These are phyloP conservation scores for Gracilariopsis chorda DNA, from an alignment of 23 red algal species.

Conservation along the genomic window DNA sequence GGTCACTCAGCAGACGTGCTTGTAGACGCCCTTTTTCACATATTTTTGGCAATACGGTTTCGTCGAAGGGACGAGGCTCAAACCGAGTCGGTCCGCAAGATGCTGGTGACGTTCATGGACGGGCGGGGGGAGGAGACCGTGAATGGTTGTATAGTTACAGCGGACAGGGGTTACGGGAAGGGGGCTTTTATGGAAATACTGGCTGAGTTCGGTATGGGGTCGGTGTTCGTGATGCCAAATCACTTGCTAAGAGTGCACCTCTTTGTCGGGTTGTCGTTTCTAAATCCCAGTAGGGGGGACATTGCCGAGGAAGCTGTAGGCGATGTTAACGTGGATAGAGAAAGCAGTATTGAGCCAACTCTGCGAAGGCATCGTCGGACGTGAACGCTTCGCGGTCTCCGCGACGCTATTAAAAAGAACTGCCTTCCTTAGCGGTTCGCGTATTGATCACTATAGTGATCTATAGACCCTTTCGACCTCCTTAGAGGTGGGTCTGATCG, in stretches of 20 bases:
- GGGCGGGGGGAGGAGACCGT: background rate
- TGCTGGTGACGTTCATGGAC: background rate
- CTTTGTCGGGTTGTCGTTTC: constrained; percentile 18
- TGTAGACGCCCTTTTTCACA: constrained; percentile 6
- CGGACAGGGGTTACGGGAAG: constrained; percentile 33
- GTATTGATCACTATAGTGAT: too few species aligned
- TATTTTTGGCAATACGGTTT: constrained; percentile 8
- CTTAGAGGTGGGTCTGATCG: too few species aligned
- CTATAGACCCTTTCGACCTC: too few species aligned
- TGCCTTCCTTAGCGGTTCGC: too few species aligned
- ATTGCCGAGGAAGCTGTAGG: too few species aligned
- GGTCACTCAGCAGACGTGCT: constrained; percentile 28
- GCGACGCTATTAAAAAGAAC: too few species aligned
- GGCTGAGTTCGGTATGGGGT: background rate
- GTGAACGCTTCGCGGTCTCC: too few species aligned
- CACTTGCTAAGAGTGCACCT: constrained; percentile 12
- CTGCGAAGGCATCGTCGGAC: too few species aligned
- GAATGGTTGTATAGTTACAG: constrained; percentile 13
- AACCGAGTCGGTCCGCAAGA: background rate
- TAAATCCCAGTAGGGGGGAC: background rate
- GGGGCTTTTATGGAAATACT: background rate
- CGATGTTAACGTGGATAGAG: too few species aligned
- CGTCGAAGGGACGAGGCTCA: background rate
- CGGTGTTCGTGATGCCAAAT: constrained; percentile 49
- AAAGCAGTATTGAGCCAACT: too few species aligned